Evolutionary conservation across 352 stramenopile genomes (phyloP).

Genomic region (Phytophthora cryptogea): DNA sequence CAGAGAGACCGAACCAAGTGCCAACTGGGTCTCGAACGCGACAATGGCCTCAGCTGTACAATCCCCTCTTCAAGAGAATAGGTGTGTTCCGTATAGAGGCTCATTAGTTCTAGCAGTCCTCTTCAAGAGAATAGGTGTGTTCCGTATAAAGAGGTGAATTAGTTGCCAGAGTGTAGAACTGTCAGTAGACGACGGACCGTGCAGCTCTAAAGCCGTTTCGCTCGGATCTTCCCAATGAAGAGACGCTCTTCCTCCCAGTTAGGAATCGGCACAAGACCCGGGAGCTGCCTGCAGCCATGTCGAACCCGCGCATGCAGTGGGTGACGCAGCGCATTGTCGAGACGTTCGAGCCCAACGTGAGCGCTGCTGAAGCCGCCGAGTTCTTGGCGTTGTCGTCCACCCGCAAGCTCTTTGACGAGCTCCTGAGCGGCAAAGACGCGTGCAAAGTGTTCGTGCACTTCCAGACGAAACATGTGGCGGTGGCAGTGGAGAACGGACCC

Average conservation of each 20-base stretch:
- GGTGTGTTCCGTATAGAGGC: background rate
- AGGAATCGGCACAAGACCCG: slow-evolving; percentile 22
- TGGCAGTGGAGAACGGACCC: slow-evolving; percentile 15
- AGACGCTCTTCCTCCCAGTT: slow-evolving; percentile 31
- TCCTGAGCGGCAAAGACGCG: slow-evolving; percentile 70
- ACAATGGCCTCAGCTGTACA: background rate
- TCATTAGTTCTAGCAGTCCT: too few species aligned
- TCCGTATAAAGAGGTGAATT: too few species aligned
- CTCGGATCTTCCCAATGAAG: slow-evolving; percentile 26
- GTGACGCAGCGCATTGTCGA: slow-evolving; percentile 75
- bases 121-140: slow-evolving; percentile 1
- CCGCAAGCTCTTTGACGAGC: slow-evolving; percentile 76
- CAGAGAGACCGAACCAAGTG: background rate
- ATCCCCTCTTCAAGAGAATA: slow-evolving; percentile 8
- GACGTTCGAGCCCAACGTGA: slow-evolving; percentile 75
- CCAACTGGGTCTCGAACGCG: background rate
- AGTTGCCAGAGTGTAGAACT: background rate
- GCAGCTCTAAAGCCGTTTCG: slow-evolving; percentile 12
- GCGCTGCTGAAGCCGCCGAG: slow-evolving; percentile 54
- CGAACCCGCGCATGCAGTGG: slow-evolving; percentile 84
- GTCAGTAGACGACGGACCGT: too few species aligned
- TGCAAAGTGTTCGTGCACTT: slow-evolving; percentile 84
- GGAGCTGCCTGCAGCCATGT: slow-evolving; percentile 42
- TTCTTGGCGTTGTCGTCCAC: slow-evolving; percentile 60
- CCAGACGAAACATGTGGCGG: slow-evolving; percentile 23